Base-by-base conservation (phyloP, 805 yeast species). In the Teunomyces funiuensis region DNA sequence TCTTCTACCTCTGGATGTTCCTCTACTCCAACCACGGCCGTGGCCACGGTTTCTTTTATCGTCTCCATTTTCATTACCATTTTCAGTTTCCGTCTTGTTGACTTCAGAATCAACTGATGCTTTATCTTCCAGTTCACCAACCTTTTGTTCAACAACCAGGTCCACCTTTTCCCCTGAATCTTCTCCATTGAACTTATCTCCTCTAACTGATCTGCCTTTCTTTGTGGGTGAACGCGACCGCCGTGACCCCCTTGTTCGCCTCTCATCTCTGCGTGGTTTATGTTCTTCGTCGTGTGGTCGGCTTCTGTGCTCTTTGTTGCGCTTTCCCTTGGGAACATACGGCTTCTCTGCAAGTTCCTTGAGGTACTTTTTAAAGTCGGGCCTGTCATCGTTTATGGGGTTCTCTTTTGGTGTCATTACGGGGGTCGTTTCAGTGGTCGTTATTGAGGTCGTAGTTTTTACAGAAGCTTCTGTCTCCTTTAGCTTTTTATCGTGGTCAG, bases 331-430 rank as follows among this genome's bases (percentile, higher is more conserved):
- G 29, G 51, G 49, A 8, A 42, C 20, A 23, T 20, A 29, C 20
- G 45, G 37, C 33, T 43, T 47, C 36, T 44, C 53, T 14, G 54
- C 59, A 26, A 64, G 47, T 25, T 64, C 67, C 36, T 46, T 53
- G 34, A 62, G 54, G 36, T 60, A 61, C 45, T 61, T 53, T 39
- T 60, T 63, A 51, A 63, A 64, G 42, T 65, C 53, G 2, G 68
- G 69, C 25, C 68, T 45, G 19, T 58, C 62, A 11, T 49, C 54
- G 4, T 44, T 30, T 31, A 11, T 16, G 25, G 31, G 22, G 15
- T 19, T 30, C 8, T 10, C 29, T 11, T 19, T 20, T 33, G 40
- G 25, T 10, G 23, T 19, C 16, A 13, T 18, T 28, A 4, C 14
- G 4, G 15, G 30, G 17, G 25, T 36, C 38, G 16, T 23, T 23